A percentile compares a stretch with the other conserved stretches of the same genome.
phyloP scores from a whole-genome alignment of 768 basidiomycete species.

The Guyanaporus albipodus region DNA sequence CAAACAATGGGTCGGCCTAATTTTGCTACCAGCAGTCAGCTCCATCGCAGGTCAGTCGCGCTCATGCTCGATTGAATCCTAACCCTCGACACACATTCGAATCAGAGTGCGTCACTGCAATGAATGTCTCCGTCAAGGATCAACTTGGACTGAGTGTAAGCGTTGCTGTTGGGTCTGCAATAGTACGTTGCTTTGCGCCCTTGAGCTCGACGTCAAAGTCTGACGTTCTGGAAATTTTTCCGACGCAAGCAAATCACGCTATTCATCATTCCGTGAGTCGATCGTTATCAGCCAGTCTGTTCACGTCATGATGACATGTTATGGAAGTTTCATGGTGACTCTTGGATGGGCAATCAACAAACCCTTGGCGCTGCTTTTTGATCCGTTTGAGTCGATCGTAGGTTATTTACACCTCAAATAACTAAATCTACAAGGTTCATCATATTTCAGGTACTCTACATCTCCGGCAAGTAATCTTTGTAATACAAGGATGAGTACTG shows the following conservation, averaged over 20 bases:
- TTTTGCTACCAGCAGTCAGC: slow-evolving; percentile 81
- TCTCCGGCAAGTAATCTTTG: slow-evolving; percentile 34
- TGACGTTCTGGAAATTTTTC: neutral
- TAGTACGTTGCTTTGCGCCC: slow-evolving; percentile 41
- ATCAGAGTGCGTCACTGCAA: slow-evolving; percentile 81
- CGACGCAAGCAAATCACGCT: slow-evolving; percentile 69
- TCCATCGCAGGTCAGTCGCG: slow-evolving; percentile 63
- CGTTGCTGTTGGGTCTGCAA: slow-evolving; percentile 77
- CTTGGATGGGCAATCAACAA: slow-evolving; percentile 82
- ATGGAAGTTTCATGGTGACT: slow-evolving; percentile 59
- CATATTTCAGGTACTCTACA: slow-evolving; percentile 32
- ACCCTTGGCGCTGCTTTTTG: slow-evolving; percentile 77
- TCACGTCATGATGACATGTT: slow-evolving; percentile 1
- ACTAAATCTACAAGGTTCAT: slow-evolving; percentile 8
- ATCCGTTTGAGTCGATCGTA: slow-evolving; percentile 82
- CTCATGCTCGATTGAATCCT: neutral
- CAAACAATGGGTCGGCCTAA: slow-evolving; percentile 87
- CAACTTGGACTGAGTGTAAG: slow-evolving; percentile 81
- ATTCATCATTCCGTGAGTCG: slow-evolving; percentile 74
- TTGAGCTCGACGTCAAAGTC: neutral
- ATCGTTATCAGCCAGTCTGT: neutral
- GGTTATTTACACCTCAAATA: slow-evolving; percentile 11
- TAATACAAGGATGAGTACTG: slow-evolving; percentile 27
- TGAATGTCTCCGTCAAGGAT: slow-evolving; percentile 84
- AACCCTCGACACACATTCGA: neutral